Conservation (phyloP, 768 basidiomycete species). For the Lentinula guzmanii region DNA sequence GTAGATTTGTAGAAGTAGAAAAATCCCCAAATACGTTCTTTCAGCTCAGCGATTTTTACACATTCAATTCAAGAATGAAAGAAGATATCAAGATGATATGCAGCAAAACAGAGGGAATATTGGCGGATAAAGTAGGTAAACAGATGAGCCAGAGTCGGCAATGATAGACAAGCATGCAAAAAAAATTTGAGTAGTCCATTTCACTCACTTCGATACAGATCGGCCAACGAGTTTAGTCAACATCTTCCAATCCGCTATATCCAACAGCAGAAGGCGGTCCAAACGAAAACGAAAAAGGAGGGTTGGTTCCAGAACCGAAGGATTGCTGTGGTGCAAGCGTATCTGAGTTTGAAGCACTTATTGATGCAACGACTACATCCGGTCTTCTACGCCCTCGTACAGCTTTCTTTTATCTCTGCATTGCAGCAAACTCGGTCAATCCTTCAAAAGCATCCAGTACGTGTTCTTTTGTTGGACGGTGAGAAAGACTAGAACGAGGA, state of each 20-base stretch:
- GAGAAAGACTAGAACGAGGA: slow-evolving; percentile 33
- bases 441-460: slow-evolving; percentile 46
- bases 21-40: no score
- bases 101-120: neutral
- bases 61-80: no score
- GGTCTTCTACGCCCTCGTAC: slow-evolving; percentile 15
- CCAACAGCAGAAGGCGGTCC: neutral
- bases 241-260: slow-evolving; percentile 22
- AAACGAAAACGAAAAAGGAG: slow-evolving; percentile 3
- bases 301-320: neutral
- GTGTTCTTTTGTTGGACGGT: slow-evolving; percentile 48
- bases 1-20: no score
- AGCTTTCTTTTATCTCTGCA: slow-evolving; percentile 37
- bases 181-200: neutral
- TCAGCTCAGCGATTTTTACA: no score
- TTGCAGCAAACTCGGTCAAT: slow-evolving; percentile 42
- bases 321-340: neutral
- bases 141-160: neutral
- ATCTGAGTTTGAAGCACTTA: neutral
- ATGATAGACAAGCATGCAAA: neutral
- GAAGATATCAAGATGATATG: neutral
- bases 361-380: neutral
- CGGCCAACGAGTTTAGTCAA: slow-evolving; percentile 18
- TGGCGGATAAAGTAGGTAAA: neutral
- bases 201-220: slow-evolving; percentile 5